Evolutionary conservation across 345 rosid species (phyloP), one percentile per base, ranked within the genome.

Genomic region (Moricandia moricandioides): DNA sequence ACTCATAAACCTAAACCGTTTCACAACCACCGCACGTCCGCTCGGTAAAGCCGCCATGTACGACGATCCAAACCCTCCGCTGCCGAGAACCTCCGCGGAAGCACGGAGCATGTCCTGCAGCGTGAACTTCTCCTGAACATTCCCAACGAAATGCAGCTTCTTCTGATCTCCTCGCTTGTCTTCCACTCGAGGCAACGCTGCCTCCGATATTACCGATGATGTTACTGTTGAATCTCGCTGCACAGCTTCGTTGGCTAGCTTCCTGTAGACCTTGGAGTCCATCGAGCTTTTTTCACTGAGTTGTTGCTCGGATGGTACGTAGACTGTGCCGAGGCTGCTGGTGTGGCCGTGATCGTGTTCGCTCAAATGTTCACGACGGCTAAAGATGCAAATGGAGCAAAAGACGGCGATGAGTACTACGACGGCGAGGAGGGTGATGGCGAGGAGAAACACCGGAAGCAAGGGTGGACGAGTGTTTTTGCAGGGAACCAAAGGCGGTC

Each of bases 11-110:
- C 83, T 85, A 69, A 88, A 86, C 83, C 98, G 84, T 73, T 87
- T 94, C 65, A 91, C 95, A 0, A 84, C 97, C 83, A 91, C 80
- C 9, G 89, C 84, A 1, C 83, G 81, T 0, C 93, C 95, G 8
- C 76, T 80, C 24, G 62, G 26, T 12, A 91, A 65, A 6, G 85
- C 82, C 3, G 97, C 95, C 79, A 91, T 94, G 60, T 89, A 93
- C 5, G 93, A 86, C 0, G 98, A 87, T 52, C 98, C 96, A 0
- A 91, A 87, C 35, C 79, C 82, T 2, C 95, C 91, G 64, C 88
- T 89, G 0, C 98, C 97, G 67, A 93, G 60, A 14, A 86, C 85
- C 81, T 91, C 91, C 3, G 97, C 97, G 0, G 96, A 88, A 0
- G 97, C 90, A 64, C 91, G 82, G 1, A 91, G 94, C 67, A 91